These are phyloP conservation scores for Mucor circinelloides DNA, from an alignment of 371 early-diverging fungal genomes.

Conservation along the genomic window DNA sequence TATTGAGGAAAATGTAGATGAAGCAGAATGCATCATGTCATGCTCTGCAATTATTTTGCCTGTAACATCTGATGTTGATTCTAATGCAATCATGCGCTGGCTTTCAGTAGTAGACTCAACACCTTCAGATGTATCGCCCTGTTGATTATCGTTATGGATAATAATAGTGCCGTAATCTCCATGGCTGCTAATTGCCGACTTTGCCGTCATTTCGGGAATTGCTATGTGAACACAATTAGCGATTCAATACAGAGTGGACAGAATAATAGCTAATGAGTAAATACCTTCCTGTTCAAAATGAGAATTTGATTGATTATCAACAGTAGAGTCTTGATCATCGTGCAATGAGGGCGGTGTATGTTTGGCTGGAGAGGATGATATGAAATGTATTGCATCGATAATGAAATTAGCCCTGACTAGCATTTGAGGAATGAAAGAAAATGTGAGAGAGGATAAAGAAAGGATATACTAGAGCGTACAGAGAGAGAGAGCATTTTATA, in stretches of 20 bases:
- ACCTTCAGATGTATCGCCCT: not conserved
- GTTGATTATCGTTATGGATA: not conserved
- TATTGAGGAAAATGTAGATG: not conserved
- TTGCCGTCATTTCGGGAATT: constrained; percentile 1
- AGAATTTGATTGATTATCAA: not conserved
- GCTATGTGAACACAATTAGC: not conserved
- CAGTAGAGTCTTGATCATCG: not conserved
- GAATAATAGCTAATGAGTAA: not conserved
- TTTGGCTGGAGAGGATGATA: not conserved
- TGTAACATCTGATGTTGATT: not conserved
- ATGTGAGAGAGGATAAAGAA: not conserved
- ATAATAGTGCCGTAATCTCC: not conserved
- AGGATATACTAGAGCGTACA: not conserved
- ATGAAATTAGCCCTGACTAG: not conserved
- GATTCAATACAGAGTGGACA: not conserved
- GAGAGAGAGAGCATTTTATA: not conserved
- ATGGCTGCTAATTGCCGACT: not conserved
- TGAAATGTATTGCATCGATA: not conserved
- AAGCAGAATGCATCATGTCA: not conserved
- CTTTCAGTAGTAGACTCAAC: not conserved
- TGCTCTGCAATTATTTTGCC: not conserved
- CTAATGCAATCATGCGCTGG: not conserved
- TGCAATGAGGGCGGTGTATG: not conserved
- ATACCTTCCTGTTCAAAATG: not conserved
- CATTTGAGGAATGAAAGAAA: not conserved